Base-by-base conservation (phyloP, 2,329 filamentous ascomycete species). In the Colletotrichum eremochloae region DNA sequence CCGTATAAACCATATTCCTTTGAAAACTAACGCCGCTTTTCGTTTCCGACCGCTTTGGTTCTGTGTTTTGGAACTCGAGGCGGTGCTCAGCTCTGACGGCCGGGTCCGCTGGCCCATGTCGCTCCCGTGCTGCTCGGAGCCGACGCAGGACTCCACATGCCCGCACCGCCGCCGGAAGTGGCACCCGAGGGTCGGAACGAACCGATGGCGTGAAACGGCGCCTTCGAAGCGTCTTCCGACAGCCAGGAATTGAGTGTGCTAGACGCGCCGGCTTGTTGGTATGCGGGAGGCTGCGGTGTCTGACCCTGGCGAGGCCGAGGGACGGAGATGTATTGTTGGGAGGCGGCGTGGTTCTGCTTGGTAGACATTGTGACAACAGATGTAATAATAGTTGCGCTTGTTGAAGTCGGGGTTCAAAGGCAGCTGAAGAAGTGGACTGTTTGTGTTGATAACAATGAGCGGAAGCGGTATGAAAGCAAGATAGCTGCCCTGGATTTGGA, bases 61-160 rank as follows among this genome's bases (percentile, higher is more conserved):
- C 1, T 20, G 3, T 20, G 11, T 5, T 14, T 18, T n/a, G 36
- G 2, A 9, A 14, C n/a, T 7, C 5, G 5, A n/a, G 52, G 29
- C 18, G 14, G 64, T 12, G 14, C 11, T 61, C 36, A 42, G 29
- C 9, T 48, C 11, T 24, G 20, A 29, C 46, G 31, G 40, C 56
- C 38, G 29, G 63, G 56, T 3, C 46, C 63, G 50, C 71, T 73
- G n/a, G 56, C 67, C 48, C 29, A n/a, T 15, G 55, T 67, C 9
- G 71, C 67, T 15, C 71, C 71, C 44, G 42, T 63, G 38, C 33
- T 63, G 50, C 71, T 63, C 50, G 55, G 64, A n/a, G 40, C 42
- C 36, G 57, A 57, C 5, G 29, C 62, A 18, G 40, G 18, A 18
- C 57, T 38, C 71, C 62, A 24, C 50, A 8, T 8, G 33, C 14